Base-by-base conservation (phyloP, 768 basidiomycete species). In the Flagelloscypha sp. region DNA sequence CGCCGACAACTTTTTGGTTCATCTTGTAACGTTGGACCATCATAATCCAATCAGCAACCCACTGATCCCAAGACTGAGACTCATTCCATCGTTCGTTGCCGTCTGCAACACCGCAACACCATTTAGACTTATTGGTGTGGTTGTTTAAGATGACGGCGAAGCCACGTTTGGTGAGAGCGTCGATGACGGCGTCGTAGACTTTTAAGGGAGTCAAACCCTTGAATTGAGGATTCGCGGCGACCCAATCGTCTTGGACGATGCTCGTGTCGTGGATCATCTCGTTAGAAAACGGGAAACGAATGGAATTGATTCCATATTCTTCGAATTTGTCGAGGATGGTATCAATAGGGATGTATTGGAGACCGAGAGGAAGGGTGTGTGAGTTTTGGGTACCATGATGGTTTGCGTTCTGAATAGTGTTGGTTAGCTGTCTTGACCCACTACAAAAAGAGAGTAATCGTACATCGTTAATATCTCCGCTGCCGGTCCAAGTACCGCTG, bases 221-320 rank as follows among this genome's bases (percentile, higher is more conserved):
- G 35, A 46, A 46, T 23, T 46, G 44, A 12, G 44, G 44, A 19
- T 46, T 46, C n/a, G 44, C 44, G 2, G 44, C 41, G 27, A 45
- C 41, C 33, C 37, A 45, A 21, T 40, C 9, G 21, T 33, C 34
- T 8, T 42, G 13, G 8, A 45, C 20, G 8, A 23, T 7, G 8
- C 33, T 32, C 5, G 33, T 39, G 21, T 45, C 44, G 37, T 45
- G 44, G 12, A 45, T 19, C 41, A 45, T 45, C 13, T 33, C 23
- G 28, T 38, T 38, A 6, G 44, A 45, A 21, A 38, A 45, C 34
- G 38, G 44, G 5, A 45, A 33, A 12, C 44, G 44, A 24, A 45
- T 37, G 15, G 37, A 33, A 33, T 42, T 45, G 24, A 45, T 34
- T 27, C 37, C 35, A 24, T 42, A 2, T 21, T 42, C 35, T n/a